Base-by-base conservation (phyloP, 768 basidiomycete species). In the Xerocomus brunneocitrinus region DNA sequence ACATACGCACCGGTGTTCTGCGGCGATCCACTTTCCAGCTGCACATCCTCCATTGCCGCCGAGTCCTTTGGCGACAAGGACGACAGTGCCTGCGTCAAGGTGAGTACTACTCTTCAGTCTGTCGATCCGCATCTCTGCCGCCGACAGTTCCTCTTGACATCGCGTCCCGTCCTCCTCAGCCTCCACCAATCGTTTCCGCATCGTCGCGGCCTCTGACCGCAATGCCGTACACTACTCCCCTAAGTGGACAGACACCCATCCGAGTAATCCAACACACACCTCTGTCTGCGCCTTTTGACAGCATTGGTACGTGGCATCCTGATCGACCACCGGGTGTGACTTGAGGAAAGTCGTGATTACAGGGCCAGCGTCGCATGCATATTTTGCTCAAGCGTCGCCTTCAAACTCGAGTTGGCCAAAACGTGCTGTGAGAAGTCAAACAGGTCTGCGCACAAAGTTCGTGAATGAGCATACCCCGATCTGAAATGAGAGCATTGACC, bases 1-100 rank as follows among this genome's bases (percentile, higher is more conserved):
- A 14, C 74, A 76, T 77, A 86, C 87, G 82, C 79, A 88, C 87
- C 75, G 74, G 77, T 70, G 85, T 82, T 76, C 65, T 71, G 73
- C 58, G 75, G 58, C 8, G 69, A 70, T 76, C 78, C 75, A 79
- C 79, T 67, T 71, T 55, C 59, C 4, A 25, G 55, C 48, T 66
- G 70, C 40, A 57, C 47, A 6, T 60, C 67, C 36, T 73, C 65
- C 51, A 59, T 61, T 8, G 40, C 49, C 13, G 42, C 62, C 47
- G 72, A 75, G 36, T 66, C 62, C 49, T 65, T 69, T 22, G 63
- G 63, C n/a, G 72, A 58, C 44, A 70, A 59, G 22, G 72, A 59
- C 46, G 71, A 59, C 52, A n/a, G 74, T 25, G 70, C 62, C 60
- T 79, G 76, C 57, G 79, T 67, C 19, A 74, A 71, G 35, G 67